These are phyloP conservation scores for Saraca asoca DNA, from an alignment of 331 rosid genomes.

Conservation along the genomic window DNA sequence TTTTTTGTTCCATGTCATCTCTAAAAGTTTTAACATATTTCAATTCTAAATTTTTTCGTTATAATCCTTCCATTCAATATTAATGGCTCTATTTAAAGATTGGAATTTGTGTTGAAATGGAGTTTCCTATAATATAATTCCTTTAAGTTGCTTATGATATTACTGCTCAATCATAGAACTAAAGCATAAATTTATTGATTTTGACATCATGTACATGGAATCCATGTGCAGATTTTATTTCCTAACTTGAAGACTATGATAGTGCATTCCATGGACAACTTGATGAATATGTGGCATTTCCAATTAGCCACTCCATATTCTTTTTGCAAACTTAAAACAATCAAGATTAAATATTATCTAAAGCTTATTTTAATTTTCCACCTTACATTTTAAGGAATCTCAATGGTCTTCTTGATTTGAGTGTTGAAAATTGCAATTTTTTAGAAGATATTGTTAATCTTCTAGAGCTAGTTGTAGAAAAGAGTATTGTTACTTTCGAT, in stretches of 20 bases:
- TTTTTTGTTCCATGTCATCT: background rate
- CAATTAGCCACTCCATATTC: background rate
- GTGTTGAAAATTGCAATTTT: background rate
- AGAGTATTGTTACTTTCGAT: too few species aligned
- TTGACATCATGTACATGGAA: background rate
- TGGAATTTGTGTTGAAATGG: too few species aligned
- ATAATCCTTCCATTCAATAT: too few species aligned
- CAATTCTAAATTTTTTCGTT: too few species aligned
- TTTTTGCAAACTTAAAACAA: background rate
- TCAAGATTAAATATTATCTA: background rate
- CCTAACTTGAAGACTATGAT: constrained; percentile 27
- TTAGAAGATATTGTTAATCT: background rate
- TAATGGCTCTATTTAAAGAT: too few species aligned
- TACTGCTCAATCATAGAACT: background rate
- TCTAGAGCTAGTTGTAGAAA: background rate
- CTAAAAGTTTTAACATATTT: too few species aligned
- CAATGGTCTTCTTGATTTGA: background rate
- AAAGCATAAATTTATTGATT: background rate
- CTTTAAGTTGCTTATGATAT: too few species aligned
- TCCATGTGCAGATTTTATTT: constrained; percentile 20
- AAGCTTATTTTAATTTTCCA: background rate
- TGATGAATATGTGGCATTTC: constrained; percentile 10
- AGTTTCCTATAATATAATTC: too few species aligned
- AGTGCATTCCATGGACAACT: constrained; percentile 8
- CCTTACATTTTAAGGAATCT: background rate